Base-by-base conservation (phyloP, 2,329 filamentous ascomycete species). In the Sphaerulina populicola region DNA sequence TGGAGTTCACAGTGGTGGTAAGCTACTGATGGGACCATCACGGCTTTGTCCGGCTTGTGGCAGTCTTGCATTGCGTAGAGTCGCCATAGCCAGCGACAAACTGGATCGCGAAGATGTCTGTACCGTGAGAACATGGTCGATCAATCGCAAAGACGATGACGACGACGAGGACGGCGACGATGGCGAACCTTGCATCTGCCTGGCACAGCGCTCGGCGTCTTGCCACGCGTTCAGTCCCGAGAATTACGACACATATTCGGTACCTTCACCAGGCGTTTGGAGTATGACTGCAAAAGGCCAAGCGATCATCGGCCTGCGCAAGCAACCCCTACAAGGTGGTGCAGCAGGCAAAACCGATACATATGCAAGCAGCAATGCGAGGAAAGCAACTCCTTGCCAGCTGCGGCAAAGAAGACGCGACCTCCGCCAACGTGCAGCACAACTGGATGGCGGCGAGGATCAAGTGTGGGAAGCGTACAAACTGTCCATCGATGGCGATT, bases 41-140 rank as follows among this genome's bases (percentile, higher is more conserved):
- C 64, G 73, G 43, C 71, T 69, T 53, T 79, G 76, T 53, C 70
- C 62, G 12, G 52, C 73, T 49, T 81, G 77, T 41, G 77, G 76
- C 11, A 75, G 74, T 1, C 69, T 75, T 1, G 78, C 81, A 0
- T 68, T 89, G 1, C 73, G 74, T 27, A 81, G 77, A 11, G 71
- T 88, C n/a, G 81, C 78, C 0, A 67, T 88, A 18, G 78, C 77
- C 10, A 88, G 87, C 18, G 23, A 38, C 3, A n/a, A 10, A 3
- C 10, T 18, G 12, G 31, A n/a, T 12, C 40, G 21, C 29, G 38
- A 54, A 18, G 41, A 51, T 18, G 47, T 51, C 3, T 55, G 51
- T 43, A 33, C 35, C 18, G 55, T 60, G 60, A 45, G 59, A 55
- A 37, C 64, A 15, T 60, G 61, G 53, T 42, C 58, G 6, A 64